Conservation (phyloP, 108 stramenopile species). For the Mediolabrus comicus region DNA sequence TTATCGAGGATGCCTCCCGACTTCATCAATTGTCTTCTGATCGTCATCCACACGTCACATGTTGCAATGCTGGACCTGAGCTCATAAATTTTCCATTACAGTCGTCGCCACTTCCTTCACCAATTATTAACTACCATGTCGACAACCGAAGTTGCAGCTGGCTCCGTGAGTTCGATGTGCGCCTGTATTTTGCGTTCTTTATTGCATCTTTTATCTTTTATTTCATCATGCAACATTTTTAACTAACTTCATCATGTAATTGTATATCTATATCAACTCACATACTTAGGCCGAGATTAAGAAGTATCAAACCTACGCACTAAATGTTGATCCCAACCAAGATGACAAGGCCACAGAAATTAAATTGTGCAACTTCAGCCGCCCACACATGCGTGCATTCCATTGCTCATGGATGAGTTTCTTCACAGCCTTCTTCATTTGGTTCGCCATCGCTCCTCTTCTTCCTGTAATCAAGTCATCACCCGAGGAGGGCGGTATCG, state of each 20-base stretch:
- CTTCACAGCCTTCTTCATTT: slow-evolving; percentile 72
- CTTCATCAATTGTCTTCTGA: too few relatives aligned
- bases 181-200: neutral
- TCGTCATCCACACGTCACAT: too few relatives aligned
- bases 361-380: slow-evolving; percentile 56
- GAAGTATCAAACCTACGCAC: slow-evolving; percentile 3
- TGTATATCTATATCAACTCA: too few relatives aligned
- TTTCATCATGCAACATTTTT: neutral
- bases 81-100: too few relatives aligned
- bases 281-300: slow-evolving; percentile 1
- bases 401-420: slow-evolving; percentile 67
- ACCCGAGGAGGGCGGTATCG: slow-evolving; percentile 34
- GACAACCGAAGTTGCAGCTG: neutral
- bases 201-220: neutral
- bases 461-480: slow-evolving; percentile 48
- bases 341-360: slow-evolving; percentile 74
- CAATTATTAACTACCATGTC: neutral
- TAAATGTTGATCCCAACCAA: slow-evolving; percentile 48
- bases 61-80: too few relatives aligned
- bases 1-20: too few relatives aligned
- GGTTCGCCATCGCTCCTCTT: slow-evolving; percentile 78
- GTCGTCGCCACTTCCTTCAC: neutral
- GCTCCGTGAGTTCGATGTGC: neutral
- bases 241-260: neutral
- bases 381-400: slow-evolving; percentile 83